phyloP scores from a whole-genome alignment of 2,329 filamentous ascomycete genomes.

The Xylariaceae sp. region DNA sequence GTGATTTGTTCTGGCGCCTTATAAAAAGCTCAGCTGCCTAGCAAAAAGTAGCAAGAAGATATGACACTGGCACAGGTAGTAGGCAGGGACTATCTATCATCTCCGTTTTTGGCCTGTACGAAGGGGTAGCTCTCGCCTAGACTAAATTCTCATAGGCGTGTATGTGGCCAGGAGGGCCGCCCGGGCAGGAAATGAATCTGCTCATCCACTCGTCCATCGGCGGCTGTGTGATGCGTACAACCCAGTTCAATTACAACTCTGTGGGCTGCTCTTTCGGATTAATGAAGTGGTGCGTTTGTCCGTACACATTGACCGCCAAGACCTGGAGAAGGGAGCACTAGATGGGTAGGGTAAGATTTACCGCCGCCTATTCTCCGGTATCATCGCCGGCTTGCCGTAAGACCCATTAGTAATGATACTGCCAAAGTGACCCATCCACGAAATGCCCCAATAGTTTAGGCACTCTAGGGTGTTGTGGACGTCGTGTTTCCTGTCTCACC shows the following conservation, averaged over 20 bases:
- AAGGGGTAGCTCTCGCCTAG: neutral
- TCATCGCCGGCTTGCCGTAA: neutral
- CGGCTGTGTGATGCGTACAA: neutral
- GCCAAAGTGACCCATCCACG: neutral
- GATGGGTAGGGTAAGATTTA: neutral
- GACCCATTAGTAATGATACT: neutral
- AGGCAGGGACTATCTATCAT: neutral
- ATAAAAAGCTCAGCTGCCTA: neutral
- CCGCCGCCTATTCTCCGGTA: neutral
- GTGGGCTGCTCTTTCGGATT: constrained; percentile 2
- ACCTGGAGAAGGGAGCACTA: neutral
- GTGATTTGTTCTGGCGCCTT: neutral
- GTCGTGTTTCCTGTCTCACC: constrained; percentile 28
- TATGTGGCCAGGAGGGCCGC: neutral
- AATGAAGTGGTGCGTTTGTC: neutral
- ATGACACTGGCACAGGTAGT: neutral
- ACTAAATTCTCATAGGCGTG: neutral
- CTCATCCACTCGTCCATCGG: constrained; percentile 13
- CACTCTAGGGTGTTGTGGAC: constrained; percentile 29
- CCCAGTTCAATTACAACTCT: neutral
- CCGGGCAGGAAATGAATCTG: constrained; percentile 2
- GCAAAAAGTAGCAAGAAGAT: neutral
- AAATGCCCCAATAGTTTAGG: constrained; percentile 17
- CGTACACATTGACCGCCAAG: neutral
- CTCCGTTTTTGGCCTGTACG: neutral